Percentiles rank a stretch among this genome's conserved stretches.
These are phyloP conservation scores for Paspalum vaginatum DNA, from an alignment of 176 grass and related monocot species.

Conservation along the genomic window DNA sequence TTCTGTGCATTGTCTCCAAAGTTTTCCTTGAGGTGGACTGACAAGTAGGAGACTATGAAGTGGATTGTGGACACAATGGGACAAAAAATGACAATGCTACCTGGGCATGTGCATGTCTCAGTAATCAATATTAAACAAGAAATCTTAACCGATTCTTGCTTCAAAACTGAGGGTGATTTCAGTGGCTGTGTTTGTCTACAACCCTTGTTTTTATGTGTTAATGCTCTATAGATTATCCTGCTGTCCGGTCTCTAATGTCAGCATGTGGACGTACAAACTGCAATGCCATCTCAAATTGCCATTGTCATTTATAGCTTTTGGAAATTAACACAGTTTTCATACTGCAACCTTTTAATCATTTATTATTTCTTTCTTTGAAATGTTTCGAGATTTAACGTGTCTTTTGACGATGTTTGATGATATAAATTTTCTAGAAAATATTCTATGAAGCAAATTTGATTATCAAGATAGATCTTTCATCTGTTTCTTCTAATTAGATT, in stretches of 20 bases:
- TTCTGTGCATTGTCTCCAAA: not conserved
- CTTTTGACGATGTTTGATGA: conserved; percentile 3
- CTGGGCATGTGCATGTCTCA: not conserved
- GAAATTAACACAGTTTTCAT: conserved; percentile 4
- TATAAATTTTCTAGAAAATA: not conserved
- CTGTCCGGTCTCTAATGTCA: not conserved
- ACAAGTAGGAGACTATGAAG: conserved; percentile 1
- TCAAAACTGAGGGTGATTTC: conserved; percentile 10
- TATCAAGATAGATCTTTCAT: conserved; percentile 25
- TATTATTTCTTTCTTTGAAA: not conserved
- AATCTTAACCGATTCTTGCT: not conserved
- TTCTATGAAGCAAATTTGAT: conserved; percentile 18
- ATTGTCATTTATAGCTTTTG: not conserved
- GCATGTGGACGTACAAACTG: not conserved
- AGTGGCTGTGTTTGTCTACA: not conserved
- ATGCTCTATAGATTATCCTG: not conserved
- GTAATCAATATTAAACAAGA: not conserved
- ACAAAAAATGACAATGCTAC: not conserved
- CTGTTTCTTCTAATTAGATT: conserved; percentile 40
- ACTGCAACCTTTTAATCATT: conserved; percentile 6
- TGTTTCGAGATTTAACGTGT: conserved; percentile 10
- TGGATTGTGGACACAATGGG: not conserved
- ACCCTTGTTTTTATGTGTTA: conserved; percentile 14
- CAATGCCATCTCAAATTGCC: not conserved
- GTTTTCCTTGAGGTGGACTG: not conserved